A percentile compares a stretch with the other conserved stretches of the same genome.
Evolutionary conservation across 345 rosid species (phyloP).

Genomic region (Camelina sativa): DNA sequence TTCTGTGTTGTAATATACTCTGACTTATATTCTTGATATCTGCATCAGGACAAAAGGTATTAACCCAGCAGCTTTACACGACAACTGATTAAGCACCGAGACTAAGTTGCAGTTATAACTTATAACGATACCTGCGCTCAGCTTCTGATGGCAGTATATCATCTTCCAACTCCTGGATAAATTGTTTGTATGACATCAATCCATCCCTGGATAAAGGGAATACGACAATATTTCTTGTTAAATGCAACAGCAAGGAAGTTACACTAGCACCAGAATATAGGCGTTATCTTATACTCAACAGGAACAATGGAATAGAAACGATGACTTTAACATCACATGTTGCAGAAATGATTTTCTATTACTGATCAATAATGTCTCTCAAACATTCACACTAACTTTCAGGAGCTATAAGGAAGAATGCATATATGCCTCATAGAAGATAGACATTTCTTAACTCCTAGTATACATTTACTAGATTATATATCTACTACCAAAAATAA

Average conservation of each 20-base stretch:
- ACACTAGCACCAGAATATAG: neutral
- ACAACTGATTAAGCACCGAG: conserved; percentile 13
- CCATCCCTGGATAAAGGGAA: conserved; percentile 73
- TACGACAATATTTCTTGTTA: neutral
- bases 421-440: neutral
- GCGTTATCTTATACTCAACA: conserved; percentile 13
- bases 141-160: conserved; percentile 96
- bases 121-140: conserved; percentile 74
- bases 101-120: conserved; percentile 12
- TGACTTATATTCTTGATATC: conserved; percentile 95
- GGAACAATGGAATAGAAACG: neutral
- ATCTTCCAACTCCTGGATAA: conserved; percentile 99
- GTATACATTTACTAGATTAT: conserved; percentile 3
- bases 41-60: conserved; percentile 50
- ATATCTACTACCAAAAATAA: neutral
- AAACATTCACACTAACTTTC: conserved; percentile 2
- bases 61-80: conserved; percentile 12
- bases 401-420: neutral
- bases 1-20: conserved; percentile 96
- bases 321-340: conserved; percentile 13
- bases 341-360: neutral
- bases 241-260: neutral
- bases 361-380: conserved; percentile 8
- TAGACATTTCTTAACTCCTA: conserved; percentile 19
- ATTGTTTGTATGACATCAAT: conserved; percentile 99